Conservation (phyloP, 306 rosid species). For the Dalbergia cochinchinensis region DNA sequence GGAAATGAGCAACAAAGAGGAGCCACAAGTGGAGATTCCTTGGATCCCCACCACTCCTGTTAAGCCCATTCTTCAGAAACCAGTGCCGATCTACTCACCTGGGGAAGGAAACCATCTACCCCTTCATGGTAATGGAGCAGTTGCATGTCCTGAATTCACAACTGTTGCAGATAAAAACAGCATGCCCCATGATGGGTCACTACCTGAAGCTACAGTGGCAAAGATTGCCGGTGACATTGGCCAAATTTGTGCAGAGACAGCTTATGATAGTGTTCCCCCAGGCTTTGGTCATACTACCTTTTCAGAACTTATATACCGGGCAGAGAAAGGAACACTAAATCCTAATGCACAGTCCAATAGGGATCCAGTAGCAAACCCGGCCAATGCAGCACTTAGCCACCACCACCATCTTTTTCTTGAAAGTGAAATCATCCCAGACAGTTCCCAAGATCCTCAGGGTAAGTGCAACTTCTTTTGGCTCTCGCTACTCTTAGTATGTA, state of each 20-base stretch:
- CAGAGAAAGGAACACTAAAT: conserved; percentile 23
- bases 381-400: not conserved
- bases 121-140: conserved; percentile 31
- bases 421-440: not conserved
- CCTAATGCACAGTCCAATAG: not conserved
- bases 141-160: conserved; percentile 55
- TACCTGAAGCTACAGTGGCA: not conserved
- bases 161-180: conserved; percentile 1
- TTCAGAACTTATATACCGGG: conserved; percentile 30
- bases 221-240: conserved; percentile 28
- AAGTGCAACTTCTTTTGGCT: conserved; percentile 6
- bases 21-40: conserved; percentile 30
- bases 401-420: not conserved
- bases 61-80: conserved; percentile 42
- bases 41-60: conserved; percentile 52
- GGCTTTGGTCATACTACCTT: conserved; percentile 3
- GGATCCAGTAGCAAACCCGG: not conserved
- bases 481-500: not conserved
- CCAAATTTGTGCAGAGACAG: conserved; percentile 10
- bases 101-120: conserved; percentile 33
- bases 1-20: conserved; percentile 31
- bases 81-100: conserved; percentile 55
- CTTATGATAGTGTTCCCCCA: conserved; percentile 10
- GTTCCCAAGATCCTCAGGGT: conserved; percentile 37
- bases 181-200: conserved; percentile 3